These are phyloP conservation scores for Capsicum pubescens DNA, from an alignment of 257 asterid species.

Conservation along the genomic window DNA sequence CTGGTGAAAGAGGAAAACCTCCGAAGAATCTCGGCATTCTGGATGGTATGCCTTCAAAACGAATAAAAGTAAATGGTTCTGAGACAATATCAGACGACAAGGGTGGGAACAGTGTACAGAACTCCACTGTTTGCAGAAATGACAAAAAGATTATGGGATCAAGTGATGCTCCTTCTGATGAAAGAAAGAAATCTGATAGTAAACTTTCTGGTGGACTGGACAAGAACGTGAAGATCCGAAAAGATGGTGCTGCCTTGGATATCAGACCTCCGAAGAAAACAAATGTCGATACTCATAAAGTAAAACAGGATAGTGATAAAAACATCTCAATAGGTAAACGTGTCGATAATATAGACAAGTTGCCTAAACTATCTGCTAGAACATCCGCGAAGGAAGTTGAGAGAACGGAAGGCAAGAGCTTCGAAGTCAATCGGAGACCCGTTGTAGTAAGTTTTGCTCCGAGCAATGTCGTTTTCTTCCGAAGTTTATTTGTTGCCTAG, in stretches of 20 bases:
- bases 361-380: constrained; percentile 27
- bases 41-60: constrained; percentile 48
- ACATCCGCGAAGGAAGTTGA: constrained; percentile 32
- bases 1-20: constrained; percentile 44
- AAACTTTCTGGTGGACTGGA: constrained; percentile 39
- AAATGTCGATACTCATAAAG: constrained; percentile 37
- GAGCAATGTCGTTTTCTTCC: constrained; percentile 38
- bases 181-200: constrained; percentile 28
- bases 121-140: constrained; percentile 30
- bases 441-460: constrained; percentile 67
- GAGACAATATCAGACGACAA: constrained; percentile 36
- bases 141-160: constrained; percentile 31
- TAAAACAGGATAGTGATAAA: constrained; percentile 11
- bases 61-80: constrained; percentile 41
- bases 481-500: constrained; percentile 20
- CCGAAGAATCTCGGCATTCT: constrained; percentile 37
- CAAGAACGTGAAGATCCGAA: constrained; percentile 26
- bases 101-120: constrained; percentile 35
- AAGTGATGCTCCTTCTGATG: constrained; percentile 35
- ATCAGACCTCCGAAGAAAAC: constrained; percentile 49
- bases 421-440: constrained; percentile 73
- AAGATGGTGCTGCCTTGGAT: constrained; percentile 41
- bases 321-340: neutral
- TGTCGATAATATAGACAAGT: constrained; percentile 27
- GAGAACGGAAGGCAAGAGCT: constrained; percentile 44